Evolutionary conservation across 176 grass and related monocot genomes (phyloP).

Genomic region (Chrysopogon serrulatus): DNA sequence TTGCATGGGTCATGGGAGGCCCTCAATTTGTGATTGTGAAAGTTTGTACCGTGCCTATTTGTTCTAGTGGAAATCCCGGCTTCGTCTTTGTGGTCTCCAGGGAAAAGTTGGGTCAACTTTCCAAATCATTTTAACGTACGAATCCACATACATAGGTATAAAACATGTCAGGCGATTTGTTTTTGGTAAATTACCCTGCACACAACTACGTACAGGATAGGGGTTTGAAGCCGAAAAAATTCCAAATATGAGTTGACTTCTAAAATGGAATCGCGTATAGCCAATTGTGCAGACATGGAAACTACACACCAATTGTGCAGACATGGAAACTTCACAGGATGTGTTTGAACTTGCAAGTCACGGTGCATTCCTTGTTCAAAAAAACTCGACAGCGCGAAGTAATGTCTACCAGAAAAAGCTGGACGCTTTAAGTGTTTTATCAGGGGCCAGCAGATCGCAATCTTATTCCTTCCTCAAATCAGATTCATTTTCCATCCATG

Average conservation of each 20-base stretch:
- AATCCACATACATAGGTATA: background rate
- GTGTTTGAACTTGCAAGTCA: background rate
- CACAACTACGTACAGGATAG: background rate
- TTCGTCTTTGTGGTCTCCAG: too few relatives aligned
- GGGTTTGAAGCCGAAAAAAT: background rate
- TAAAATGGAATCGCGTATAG: background rate
- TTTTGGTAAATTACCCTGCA: background rate
- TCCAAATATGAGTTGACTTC: background rate
- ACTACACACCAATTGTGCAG: background rate
- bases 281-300: background rate
- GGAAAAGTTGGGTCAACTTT: background rate
- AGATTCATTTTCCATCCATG: background rate
- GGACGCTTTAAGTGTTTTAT: background rate
- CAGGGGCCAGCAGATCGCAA: background rate
- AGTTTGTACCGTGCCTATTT: too few relatives aligned
- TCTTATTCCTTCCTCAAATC: background rate
- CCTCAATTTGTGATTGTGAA: too few relatives aligned
- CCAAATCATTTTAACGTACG: background rate
- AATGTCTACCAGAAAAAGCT: background rate
- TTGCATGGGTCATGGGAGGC: too few relatives aligned
- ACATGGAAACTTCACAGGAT: background rate
- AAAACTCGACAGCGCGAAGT: background rate
- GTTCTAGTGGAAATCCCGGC: too few relatives aligned
- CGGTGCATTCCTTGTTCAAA: background rate
- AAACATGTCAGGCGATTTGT: background rate